Conservation (phyloP, 345 rosid genomes). For the Eucalyptus rudis region DNA sequence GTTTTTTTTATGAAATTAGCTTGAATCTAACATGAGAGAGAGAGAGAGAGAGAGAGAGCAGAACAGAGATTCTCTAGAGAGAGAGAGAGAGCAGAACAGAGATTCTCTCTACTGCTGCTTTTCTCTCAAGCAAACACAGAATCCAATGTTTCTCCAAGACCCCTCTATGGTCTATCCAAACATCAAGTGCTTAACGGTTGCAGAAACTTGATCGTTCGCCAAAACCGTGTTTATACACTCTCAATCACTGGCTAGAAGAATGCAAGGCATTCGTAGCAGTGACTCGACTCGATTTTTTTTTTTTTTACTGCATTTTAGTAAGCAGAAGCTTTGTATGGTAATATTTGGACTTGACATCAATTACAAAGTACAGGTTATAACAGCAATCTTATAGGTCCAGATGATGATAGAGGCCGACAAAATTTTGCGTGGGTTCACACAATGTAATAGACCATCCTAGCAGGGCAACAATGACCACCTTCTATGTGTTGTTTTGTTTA, state of each 20-base stretch:
- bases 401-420: neutral
- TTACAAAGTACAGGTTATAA: neutral
- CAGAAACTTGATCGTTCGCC: neutral
- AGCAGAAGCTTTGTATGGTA: neutral
- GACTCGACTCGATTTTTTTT: neutral
- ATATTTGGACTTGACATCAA: neutral
- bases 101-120: neutral
- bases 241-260: neutral
- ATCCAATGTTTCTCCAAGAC: neutral
- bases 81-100: neutral
- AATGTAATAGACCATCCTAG: neutral
- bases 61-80: too few species aligned
- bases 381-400: neutral
- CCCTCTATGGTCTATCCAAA: neutral
- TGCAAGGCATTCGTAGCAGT: neutral
- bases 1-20: too few species aligned
- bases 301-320: neutral
- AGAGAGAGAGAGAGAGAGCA: too few species aligned
- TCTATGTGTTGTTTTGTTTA: neutral
- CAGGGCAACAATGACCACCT: neutral
- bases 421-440: neutral
- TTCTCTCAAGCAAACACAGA: neutral
- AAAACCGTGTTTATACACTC: neutral
- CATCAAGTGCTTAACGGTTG: neutral
- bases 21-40: too few species aligned